phyloP scores from a whole-genome alignment of 768 basidiomycete species.

The Boletus vermiculosoides region DNA sequence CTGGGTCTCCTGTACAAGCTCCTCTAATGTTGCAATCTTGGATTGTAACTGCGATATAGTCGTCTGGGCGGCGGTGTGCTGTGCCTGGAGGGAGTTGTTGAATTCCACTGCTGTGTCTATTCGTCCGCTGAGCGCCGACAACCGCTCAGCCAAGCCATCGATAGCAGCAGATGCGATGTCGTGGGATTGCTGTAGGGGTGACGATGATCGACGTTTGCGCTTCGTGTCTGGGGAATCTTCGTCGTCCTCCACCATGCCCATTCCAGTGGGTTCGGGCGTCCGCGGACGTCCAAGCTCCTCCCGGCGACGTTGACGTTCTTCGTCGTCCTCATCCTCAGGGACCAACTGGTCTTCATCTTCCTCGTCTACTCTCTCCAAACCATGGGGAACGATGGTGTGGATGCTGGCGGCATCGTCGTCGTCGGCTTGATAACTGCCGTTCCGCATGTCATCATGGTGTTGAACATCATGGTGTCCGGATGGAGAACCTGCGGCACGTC shows the following conservation, averaged over 20 bases:
- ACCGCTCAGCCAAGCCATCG: slow-evolving; percentile 59
- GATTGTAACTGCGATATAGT: slow-evolving; percentile 67
- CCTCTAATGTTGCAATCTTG: slow-evolving; percentile 70
- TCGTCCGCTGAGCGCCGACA: slow-evolving; percentile 63
- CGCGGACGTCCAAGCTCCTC: slow-evolving; percentile 67
- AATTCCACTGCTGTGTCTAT: slow-evolving; percentile 75
- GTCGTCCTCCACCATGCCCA: slow-evolving; percentile 50
- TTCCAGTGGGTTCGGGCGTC: slow-evolving; percentile 76
- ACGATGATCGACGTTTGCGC: slow-evolving; percentile 16
- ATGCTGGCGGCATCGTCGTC: slow-evolving; percentile 75
- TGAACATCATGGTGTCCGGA: slow-evolving; percentile 21
- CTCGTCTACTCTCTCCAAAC: slow-evolving; percentile 70
- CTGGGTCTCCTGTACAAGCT: slow-evolving; percentile 52
- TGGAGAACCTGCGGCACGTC: slow-evolving; percentile 24
- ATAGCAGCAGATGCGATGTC: slow-evolving; percentile 37
- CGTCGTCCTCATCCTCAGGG: slow-evolving; percentile 42
- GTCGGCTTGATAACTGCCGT: slow-evolving; percentile 40
- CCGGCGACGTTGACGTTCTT: slow-evolving; percentile 44
- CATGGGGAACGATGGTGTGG: slow-evolving; percentile 65
- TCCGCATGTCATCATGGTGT: slow-evolving; percentile 15
- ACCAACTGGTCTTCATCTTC: slow-evolving; percentile 63
- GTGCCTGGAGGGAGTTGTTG: slow-evolving; percentile 69
- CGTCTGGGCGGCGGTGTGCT: slow-evolving; percentile 74
- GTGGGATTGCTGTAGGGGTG: slow-evolving; percentile 18
- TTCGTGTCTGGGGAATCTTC: slow-evolving; percentile 34